Conservation (phyloP, 2,329 filamentous ascomycete species). For the Epichloe glyceriae region DNA sequence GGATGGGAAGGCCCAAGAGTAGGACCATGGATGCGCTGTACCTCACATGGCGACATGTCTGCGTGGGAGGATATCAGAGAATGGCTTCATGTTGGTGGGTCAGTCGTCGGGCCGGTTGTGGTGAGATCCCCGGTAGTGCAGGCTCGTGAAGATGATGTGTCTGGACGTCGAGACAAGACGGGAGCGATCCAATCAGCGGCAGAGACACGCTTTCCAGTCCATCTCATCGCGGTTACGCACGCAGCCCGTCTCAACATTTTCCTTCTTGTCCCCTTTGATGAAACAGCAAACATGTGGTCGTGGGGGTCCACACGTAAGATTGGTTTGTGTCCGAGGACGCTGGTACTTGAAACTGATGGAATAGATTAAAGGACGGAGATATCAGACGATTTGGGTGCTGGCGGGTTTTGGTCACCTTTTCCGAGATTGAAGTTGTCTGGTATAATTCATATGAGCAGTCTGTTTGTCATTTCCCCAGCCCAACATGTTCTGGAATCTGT, state of each 20-base stretch:
- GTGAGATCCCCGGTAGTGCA: background rate
- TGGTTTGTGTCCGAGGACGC: background rate
- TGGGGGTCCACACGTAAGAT: background rate
- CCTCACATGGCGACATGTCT: background rate
- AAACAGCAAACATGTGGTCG: conserved; percentile 1
- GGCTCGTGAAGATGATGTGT: background rate
- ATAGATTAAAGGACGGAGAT: background rate
- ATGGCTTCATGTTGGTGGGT: background rate
- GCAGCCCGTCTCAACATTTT: background rate
- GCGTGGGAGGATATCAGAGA: background rate
- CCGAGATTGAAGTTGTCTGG: background rate
- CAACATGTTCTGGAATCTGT: background rate
- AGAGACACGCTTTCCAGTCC: no score
- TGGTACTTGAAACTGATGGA: background rate
- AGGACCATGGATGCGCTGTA: conserved; percentile 3
- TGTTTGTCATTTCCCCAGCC: background rate
- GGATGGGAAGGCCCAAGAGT: background rate
- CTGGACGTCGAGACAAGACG: background rate
- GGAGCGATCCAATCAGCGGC: background rate
- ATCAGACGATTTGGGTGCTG: background rate
- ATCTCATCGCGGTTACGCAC: background rate
- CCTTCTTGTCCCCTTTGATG: background rate
- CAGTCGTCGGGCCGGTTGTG: background rate
- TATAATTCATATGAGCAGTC: background rate
- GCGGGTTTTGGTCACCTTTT: no score